phyloP scores from a whole-genome alignment of 805 yeast species.

The Geotrichum ghanense region DNA sequence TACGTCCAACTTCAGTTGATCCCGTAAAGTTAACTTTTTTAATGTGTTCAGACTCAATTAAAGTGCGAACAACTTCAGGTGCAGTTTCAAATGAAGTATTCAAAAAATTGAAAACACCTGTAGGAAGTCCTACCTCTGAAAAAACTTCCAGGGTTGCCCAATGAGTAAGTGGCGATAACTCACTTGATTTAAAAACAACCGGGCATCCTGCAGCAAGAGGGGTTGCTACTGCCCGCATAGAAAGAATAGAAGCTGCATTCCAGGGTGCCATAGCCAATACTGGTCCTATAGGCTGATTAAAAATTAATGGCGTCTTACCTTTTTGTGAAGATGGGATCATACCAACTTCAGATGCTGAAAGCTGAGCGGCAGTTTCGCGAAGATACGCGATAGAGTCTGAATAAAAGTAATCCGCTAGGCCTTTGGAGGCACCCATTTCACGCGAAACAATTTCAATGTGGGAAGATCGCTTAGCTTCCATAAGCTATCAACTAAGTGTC shows the following conservation, averaged over 20 bases:
- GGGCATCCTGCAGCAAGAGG: slow-evolving; percentile 80
- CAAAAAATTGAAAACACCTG: slow-evolving; percentile 67
- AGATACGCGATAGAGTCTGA: not conserved
- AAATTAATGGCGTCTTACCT: not conserved
- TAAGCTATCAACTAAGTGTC: too few species aligned
- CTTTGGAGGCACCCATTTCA: not conserved
- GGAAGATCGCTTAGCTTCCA: too few species aligned
- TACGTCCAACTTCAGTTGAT: slow-evolving; percentile 69
- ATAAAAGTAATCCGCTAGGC: not conserved
- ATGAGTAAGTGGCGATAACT: slow-evolving; percentile 69
- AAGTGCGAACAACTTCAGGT: slow-evolving; percentile 59
- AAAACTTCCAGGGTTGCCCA: slow-evolving; percentile 50
- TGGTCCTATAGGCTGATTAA: slow-evolving; percentile 66
- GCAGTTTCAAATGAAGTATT: slow-evolving; percentile 8
- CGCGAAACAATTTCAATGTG: not conserved
- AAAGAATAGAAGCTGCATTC: slow-evolving; percentile 79
- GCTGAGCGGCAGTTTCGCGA: not conserved
- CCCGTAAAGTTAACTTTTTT: slow-evolving; percentile 82
- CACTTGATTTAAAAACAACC: slow-evolving; percentile 69
- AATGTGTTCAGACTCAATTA: slow-evolving; percentile 59
- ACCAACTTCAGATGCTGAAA: not conserved
- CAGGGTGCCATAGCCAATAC: slow-evolving; percentile 83
- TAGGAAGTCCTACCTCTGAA: slow-evolving; percentile 69
- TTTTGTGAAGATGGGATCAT: not conserved
- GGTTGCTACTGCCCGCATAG: slow-evolving; percentile 76